Evolutionary conservation across 495 filamentous ascomycete genomes (phyloP), one percentile per base, ranked within the genome.

Genomic region (Penicillium pancosmium): DNA sequence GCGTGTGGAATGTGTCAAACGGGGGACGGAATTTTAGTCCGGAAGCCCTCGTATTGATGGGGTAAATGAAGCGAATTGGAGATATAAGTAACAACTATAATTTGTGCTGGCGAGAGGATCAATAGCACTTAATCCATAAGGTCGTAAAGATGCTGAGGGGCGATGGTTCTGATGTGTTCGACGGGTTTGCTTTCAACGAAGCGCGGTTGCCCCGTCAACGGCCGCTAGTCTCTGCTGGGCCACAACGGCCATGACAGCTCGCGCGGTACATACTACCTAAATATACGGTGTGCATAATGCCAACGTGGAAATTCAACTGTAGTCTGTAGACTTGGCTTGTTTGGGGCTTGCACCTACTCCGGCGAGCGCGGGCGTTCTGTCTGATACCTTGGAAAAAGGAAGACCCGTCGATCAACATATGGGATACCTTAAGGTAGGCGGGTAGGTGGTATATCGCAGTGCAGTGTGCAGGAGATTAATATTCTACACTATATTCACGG

Each of bases 1-100:
- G 54, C 65, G 65, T 27, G 62, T 54, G 65, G 68, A 70, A 70
- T 70, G 68, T 70, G 68, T 68, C 68, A 68, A 60, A 63, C 41
- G 6, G 51, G 10, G 5, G 41, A 12, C 49, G 56, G 62, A 57
- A 62, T 60, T 47, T 15, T 52, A 15, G 44, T 27, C 12, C 5
- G 21, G 38, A 16, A 57, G 8, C 46, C 23, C 23, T 48, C 21
- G 46, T 12, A 23, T 23, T 44, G 46, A 21, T 48, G 19, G 35
- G 38, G 4, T 50, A 10, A 19, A 43, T 23, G 18, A 54, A 38
- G 4, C 34, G 18, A 54, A 19, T 54, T 19, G 5, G 10, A 41
- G 34, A 54, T 54, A 54, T 12, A 48, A 23, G 52, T 55, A 27
- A 18, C 15, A n/a, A 15, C 15, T 23, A 31, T 16, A 44, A 15